These are phyloP conservation scores for Pythium inflatum DNA, from an alignment of 352 stramenopile species.

Conservation along the genomic window DNA sequence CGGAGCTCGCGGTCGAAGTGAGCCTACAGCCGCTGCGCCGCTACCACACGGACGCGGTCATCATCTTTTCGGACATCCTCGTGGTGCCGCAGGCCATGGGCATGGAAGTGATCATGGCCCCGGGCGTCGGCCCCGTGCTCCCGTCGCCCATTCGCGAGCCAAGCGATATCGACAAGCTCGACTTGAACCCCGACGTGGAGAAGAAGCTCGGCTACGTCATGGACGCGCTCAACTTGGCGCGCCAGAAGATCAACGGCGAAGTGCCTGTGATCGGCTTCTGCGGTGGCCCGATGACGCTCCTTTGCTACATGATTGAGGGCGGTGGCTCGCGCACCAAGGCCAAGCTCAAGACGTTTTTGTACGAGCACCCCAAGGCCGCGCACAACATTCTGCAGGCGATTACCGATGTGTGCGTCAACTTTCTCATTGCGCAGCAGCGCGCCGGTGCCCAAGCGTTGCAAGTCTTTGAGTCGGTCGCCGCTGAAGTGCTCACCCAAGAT, in stretches of 20 bases:
- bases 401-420: constrained; percentile 95
- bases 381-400: constrained; percentile 93
- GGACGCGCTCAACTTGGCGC: constrained; percentile 94
- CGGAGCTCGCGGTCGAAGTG: constrained; percentile 93
- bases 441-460: constrained; percentile 95
- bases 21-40: constrained; percentile 96
- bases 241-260: constrained; percentile 87
- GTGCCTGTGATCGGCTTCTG: constrained; percentile 98
- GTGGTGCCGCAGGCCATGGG: constrained; percentile 97
- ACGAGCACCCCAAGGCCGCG: constrained; percentile 91
- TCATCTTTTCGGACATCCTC: constrained; percentile 99
- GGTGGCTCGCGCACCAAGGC: constrained; percentile 95
- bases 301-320: constrained; percentile 99
- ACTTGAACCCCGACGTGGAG: constrained; percentile 91
- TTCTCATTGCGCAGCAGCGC: constrained; percentile 94
- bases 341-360: constrained; percentile 95
- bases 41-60: constrained; percentile 96
- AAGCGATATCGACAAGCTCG: constrained; percentile 89
- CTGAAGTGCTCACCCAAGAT: constrained; percentile 92
- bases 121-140: constrained; percentile 91
- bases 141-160: constrained; percentile 77
- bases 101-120: constrained; percentile 96
- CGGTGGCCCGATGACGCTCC: constrained; percentile 96
- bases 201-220: constrained; percentile 96
- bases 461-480: constrained; percentile 98